These are phyloP conservation scores for Pyrrhoderma lamaoense DNA, from an alignment of 1,284 basidiomycete genomes.

Conservation along the genomic window DNA sequence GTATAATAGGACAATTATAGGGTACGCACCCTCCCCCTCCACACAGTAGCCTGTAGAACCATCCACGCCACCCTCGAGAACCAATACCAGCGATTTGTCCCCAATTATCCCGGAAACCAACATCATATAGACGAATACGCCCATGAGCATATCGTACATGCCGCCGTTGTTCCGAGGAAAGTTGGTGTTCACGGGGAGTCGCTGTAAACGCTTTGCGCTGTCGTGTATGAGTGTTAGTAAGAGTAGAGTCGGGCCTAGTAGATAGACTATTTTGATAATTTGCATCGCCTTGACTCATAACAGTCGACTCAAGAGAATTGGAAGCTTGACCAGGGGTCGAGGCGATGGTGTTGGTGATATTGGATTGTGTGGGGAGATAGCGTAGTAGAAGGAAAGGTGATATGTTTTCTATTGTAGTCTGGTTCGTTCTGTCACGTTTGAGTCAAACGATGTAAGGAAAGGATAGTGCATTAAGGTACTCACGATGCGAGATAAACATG, in stretches of 20 bases:
- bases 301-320: constrained; percentile 24
- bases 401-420: constrained; percentile 78
- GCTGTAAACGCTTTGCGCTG: background rate
- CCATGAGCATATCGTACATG: constrained; percentile 63
- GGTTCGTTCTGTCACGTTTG: constrained; percentile 63
- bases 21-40: constrained; percentile 46
- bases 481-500: constrained; percentile 77
- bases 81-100: constrained; percentile 54
- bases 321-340: constrained; percentile 38
- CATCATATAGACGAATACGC: constrained; percentile 63
- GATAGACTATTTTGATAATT: too few species aligned
- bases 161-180: constrained; percentile 61
- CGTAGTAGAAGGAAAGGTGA: constrained; percentile 70
- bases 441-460: background rate
- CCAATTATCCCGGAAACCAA: constrained; percentile 72
- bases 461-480: constrained; percentile 28
- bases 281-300: too few species aligned
- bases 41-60: constrained; percentile 43
- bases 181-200: constrained; percentile 54
- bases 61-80: constrained; percentile 34
- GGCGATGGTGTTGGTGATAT: constrained; percentile 35
- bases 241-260: background rate
- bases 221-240: background rate
- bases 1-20: constrained; percentile 28
- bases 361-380: constrained; percentile 34